Base-by-base conservation (phyloP, 1,139 yeast species). In the Taphrina flavorubra region DNA sequence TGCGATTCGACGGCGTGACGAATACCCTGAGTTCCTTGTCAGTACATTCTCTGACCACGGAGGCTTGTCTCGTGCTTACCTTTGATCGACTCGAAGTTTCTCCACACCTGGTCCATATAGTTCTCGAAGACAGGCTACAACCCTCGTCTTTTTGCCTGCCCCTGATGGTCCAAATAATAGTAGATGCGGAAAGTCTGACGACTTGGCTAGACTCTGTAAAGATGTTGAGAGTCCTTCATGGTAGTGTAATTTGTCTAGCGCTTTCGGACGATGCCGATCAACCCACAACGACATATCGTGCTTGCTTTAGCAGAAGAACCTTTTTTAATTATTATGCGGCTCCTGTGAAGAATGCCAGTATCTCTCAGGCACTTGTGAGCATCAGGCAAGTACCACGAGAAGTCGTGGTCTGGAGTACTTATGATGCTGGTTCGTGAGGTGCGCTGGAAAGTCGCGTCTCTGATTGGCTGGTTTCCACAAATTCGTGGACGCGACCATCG, bases 111-210 rank as follows among this genome's bases (percentile, higher is more conserved):
- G 79, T 0, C 98, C 98, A 76, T 88, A 94, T 66, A 94, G 82
- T 75, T 90, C 92, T 70, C 86, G 83, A 68, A 94, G 80, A 2
- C 96, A 83, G 10, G 96, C 87, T 79, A 92, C 85, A 18, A 92
- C 90, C 74, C 99, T 84, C 2, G 99, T 95, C 81, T 94, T 95
- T 78, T 94, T 94, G 71, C 99, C 99, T 18, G 97, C 90, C 6
- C 99, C 99, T 61, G 92, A 87, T 0, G 99, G 98, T 0, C 99
- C 99, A 77, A 92, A 92, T 11, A 94, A 85, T 51, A 94, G 80
- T 68, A 94, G 79, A 80, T 94, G 99, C 2, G 99, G 99, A 76
- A 94, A 88, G 77, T 95, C 98, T 1, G 92, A 94, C 1, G 92
- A 84, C 1, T 84, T 79, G 1, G 91, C 87, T 75, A 90, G 80